Percentiles rank a stretch among this genome's conserved stretches.
phyloP scores from a whole-genome alignment of 2,329 filamentous ascomycete genomes.

The Catunica adiposa region DNA sequence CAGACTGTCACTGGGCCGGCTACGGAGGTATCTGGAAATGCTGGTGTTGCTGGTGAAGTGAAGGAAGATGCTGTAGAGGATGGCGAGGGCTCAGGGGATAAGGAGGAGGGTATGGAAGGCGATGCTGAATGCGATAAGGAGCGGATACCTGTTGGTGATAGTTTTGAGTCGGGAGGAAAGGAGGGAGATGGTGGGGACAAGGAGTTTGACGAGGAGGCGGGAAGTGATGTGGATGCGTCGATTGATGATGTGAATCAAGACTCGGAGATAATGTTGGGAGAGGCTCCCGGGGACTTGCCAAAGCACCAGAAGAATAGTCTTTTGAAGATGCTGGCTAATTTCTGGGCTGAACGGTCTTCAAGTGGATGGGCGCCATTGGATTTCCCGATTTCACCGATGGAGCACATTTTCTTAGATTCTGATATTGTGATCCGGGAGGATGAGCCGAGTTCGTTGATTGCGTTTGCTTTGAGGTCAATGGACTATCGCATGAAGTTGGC shows the following conservation, averaged over 20 bases:
- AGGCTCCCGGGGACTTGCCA: conserved; percentile 51
- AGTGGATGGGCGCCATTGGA: conserved; percentile 87
- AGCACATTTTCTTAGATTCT: conserved; percentile 93
- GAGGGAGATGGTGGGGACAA: conserved; percentile 21
- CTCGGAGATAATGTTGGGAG: not conserved
- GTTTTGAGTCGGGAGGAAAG: conserved; percentile 15
- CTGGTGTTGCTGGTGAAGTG: too few species aligned
- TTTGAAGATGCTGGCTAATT: conserved; percentile 90
- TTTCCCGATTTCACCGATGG: conserved; percentile 72
- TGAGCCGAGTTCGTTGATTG: conserved; percentile 90
- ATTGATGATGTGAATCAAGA: conserved; percentile 21
- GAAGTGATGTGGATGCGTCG: conserved; percentile 57
- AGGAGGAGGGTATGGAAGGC: conserved; percentile 17
- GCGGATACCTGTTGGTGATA: not conserved
- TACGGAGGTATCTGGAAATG: not conserved
- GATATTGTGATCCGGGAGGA: conserved; percentile 96
- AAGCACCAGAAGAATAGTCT: conserved; percentile 87
- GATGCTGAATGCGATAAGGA: conserved; percentile 16
- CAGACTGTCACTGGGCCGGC: not conserved
- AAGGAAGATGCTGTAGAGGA: conserved; percentile 16
- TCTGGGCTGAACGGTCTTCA: conserved; percentile 94
- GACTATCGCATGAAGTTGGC: conserved; percentile 73
- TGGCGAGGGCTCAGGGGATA: conserved; percentile 13
- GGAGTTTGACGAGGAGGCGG: conserved; percentile 44
- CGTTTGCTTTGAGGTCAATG: conserved; percentile 72